phyloP scores from a whole-genome alignment of 1,284 basidiomycete species.

The Pseudozyma thailandica region DNA sequence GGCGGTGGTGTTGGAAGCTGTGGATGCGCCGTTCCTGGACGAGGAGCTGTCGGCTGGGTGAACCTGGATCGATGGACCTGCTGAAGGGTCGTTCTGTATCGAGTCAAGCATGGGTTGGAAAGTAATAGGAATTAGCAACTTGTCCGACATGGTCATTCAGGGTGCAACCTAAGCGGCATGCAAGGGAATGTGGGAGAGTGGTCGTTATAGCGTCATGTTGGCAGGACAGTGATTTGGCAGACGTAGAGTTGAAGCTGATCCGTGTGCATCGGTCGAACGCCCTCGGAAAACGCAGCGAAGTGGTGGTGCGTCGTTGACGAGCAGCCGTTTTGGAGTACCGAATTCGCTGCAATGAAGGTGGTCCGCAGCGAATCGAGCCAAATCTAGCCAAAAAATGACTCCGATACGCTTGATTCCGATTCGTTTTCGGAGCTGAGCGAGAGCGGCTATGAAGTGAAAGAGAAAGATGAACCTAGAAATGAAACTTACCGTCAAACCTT shows the following conservation, averaged over 20 bases:
- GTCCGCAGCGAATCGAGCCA: too few relatives aligned
- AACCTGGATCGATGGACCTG: constrained; percentile 35
- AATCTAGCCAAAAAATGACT: too few relatives aligned
- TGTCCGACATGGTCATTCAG: not conserved
- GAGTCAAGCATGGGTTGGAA: not conserved
- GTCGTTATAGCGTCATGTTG: not conserved
- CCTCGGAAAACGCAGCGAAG: too few relatives aligned
- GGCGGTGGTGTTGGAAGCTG: constrained; percentile 15
- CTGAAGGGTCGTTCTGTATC: constrained; percentile 26
- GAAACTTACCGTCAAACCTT: constrained; percentile 29
- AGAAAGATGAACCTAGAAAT: not conserved
- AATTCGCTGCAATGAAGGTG: too few relatives aligned
- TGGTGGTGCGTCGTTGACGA: too few relatives aligned
- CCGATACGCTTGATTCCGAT: too few relatives aligned
- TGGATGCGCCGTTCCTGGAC: constrained; percentile 16
- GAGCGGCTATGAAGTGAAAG: not conserved
- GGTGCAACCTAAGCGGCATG: not conserved
- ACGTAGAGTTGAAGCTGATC: too few relatives aligned
- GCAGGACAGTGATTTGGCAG: not conserved
- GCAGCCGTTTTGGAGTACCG: too few relatives aligned
- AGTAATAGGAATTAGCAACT: constrained; percentile 2
- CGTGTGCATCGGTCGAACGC: not conserved
- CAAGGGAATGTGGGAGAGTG: not conserved
- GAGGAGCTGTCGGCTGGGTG: constrained; percentile 33
- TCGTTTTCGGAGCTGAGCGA: too few relatives aligned